Evolutionary conservation across 768 basidiomycete species (phyloP), one percentile per base, ranked within the genome.

Genomic region (Lactarius indigo): DNA sequence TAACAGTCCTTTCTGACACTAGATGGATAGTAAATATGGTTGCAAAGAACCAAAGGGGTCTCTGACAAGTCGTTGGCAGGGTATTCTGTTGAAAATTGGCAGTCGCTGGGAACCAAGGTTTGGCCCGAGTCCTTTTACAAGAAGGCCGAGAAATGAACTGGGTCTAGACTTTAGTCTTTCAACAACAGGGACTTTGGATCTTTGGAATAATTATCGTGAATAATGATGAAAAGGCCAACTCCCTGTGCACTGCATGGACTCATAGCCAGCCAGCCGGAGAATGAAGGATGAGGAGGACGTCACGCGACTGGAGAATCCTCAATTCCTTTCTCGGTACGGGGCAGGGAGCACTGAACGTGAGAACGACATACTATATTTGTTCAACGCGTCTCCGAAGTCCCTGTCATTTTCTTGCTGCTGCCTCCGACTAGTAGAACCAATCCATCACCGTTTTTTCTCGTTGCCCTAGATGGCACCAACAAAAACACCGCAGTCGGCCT

Each of bases 401-500:
- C 17, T 17, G 15, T 50, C 47, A 12, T 52, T 26, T 52, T 13
- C 26, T 23, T 13, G 3, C n/a, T n/a, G 5, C 23, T 23, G 42
- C 8, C 8, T n/a, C 42, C 23, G 23, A 23, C 12, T 13, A 12
- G 44, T 41, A 3, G 26, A 52, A 13, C 50, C 13, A 52, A 13
- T 20, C n/a, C 33, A 9, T 23, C 30, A 8, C 7, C 8, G 12
- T 0, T 57, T 58, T 17, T 58, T n/a, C 57, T 39, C 57, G 57
- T 33, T 6, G 33, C n/a, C 66, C 35, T 52, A 31, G 44, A 79
- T 79, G 78, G 76, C 76, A n/a, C 74, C 75, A 18, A 65, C 74
- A 23, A 76, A 76, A 67, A 78, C 73, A 63, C 56, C 74, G 35
- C 68, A 70, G 15, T 72, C 76, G 4, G 75, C 77, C 1, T 62